These are phyloP conservation scores for Fusarium penzigii DNA, from an alignment of 2,329 filamentous ascomycete species.

Conservation along the genomic window DNA sequence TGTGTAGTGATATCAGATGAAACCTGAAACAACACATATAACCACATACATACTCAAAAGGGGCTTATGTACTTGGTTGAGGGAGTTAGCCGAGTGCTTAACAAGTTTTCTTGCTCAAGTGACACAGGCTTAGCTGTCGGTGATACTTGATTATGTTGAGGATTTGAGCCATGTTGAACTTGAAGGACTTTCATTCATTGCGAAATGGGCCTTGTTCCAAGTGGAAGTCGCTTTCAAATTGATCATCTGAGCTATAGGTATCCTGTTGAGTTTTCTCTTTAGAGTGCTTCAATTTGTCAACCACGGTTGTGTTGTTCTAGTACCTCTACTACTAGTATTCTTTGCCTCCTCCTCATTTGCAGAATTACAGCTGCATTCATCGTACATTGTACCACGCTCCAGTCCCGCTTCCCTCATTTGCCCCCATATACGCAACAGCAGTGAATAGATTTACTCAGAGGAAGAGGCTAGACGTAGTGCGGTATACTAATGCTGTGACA, in stretches of 20 bases:
- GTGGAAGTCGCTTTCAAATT: too few species aligned
- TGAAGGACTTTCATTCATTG: too few species aligned
- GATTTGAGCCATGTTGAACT: too few species aligned
- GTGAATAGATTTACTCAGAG: too few species aligned
- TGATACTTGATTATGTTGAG: background rate
- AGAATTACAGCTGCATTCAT: slow-evolving; percentile 3
- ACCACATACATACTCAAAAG: too few species aligned
- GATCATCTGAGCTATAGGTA: too few species aligned
- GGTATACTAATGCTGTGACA: slow-evolving; percentile 4
- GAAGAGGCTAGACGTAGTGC: background rate
- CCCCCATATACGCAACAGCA: background rate
- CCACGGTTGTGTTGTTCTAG: too few species aligned
- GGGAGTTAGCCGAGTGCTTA: slow-evolving; percentile 3
- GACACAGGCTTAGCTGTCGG: slow-evolving; percentile 10
- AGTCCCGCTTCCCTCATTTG: slow-evolving; percentile 11
- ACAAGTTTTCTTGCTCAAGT: slow-evolving; percentile 9
- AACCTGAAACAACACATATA: background rate
- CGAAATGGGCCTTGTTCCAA: too few species aligned
- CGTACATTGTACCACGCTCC: slow-evolving; percentile 20
- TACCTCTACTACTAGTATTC: too few species aligned
- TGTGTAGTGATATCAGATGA: background rate
- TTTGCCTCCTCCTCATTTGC: background rate
- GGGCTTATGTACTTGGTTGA: background rate
- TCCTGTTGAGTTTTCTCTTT: too few species aligned
- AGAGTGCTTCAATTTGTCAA: too few species aligned